phyloP scores from a whole-genome alignment of 805 yeast genomes.

The Lachancea cidri region DNA sequence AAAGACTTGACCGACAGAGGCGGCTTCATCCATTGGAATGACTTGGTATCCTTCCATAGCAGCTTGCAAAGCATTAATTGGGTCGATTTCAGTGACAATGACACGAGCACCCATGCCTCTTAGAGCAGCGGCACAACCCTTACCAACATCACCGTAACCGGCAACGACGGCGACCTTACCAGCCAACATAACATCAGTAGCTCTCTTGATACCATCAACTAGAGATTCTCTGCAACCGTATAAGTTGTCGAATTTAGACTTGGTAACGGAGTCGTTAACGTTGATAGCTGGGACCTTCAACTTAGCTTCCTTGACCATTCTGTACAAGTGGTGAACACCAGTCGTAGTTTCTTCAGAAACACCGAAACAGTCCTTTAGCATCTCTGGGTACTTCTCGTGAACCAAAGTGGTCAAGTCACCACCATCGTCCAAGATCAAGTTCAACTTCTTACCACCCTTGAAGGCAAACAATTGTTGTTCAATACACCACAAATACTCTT shows the following conservation, averaged over 20 bases:
- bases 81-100: slow-evolving; percentile 94
- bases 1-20: slow-evolving; percentile 88
- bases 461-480: slow-evolving; percentile 98
- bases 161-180: slow-evolving; percentile 99
- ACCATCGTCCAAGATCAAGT: slow-evolving; percentile 98
- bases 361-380: slow-evolving; percentile 93
- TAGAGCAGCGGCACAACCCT: slow-evolving; percentile 99
- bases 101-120: slow-evolving; percentile 99
- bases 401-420: slow-evolving; percentile 97
- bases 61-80: slow-evolving; percentile 98
- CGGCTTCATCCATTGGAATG: slow-evolving; percentile 90
- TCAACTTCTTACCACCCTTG: slow-evolving; percentile 92
- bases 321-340: slow-evolving; percentile 99
- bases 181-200: slow-evolving; percentile 99
- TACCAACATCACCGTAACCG: slow-evolving; percentile 99
- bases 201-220: slow-evolving; percentile 98
- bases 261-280: slow-evolving; percentile 98
- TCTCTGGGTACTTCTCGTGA: slow-evolving; percentile 97
- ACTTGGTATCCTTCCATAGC: slow-evolving; percentile 99
- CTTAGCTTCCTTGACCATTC: slow-evolving; percentile 80
- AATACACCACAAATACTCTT: slow-evolving; percentile 98
- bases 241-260: slow-evolving; percentile 98
- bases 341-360: slow-evolving; percentile 99
- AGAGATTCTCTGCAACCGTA: slow-evolving; percentile 99
- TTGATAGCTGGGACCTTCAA: slow-evolving; percentile 99